Evolutionary conservation across 305 asterid genomes (phyloP).

Genomic region (Solanum hybrid): DNA sequence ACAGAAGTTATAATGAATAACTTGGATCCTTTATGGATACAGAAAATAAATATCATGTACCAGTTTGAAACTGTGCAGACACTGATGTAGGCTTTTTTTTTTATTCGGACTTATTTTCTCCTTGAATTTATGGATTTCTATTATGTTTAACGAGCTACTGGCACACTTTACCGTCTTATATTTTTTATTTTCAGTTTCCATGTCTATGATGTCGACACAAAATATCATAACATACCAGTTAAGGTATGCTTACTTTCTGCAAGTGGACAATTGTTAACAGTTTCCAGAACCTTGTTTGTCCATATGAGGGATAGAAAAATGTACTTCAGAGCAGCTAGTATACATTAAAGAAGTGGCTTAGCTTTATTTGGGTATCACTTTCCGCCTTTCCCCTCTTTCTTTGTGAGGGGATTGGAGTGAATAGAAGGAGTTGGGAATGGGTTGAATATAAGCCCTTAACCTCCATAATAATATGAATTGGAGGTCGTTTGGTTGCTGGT

Average conservation of each 20-base stretch:
- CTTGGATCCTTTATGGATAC: conserved; percentile 67
- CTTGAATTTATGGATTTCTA: conserved; percentile 6
- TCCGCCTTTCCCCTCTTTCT: not conserved
- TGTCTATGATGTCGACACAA: conserved; percentile 71
- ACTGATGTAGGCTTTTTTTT: conserved; percentile 36
- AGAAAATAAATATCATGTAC: conserved; percentile 50
- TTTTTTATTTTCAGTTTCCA: conserved; percentile 46
- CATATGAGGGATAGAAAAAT: not conserved
- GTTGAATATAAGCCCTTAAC: not conserved
- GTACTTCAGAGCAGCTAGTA: not conserved
- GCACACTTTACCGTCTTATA: not conserved
- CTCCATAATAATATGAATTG: not conserved
- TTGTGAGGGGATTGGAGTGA: not conserved
- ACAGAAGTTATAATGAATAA: conserved; percentile 85
- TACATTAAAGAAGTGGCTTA: not conserved
- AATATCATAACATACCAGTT: conserved; percentile 51
- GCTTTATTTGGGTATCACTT: not conserved
- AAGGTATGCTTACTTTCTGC: conserved; percentile 38
- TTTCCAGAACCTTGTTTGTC: not conserved
- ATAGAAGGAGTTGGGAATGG: not conserved
- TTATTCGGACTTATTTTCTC: not conserved
- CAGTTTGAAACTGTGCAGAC: conserved; percentile 80
- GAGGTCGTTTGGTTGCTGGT: not conserved
- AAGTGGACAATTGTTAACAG: not conserved
- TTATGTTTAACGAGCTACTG: not conserved